A percentile compares a stretch with the other conserved stretches of the same genome.
These are phyloP conservation scores for Asterionellopsis glacialis DNA, from an alignment of 108 stramenopile species.

Conservation along the genomic window DNA sequence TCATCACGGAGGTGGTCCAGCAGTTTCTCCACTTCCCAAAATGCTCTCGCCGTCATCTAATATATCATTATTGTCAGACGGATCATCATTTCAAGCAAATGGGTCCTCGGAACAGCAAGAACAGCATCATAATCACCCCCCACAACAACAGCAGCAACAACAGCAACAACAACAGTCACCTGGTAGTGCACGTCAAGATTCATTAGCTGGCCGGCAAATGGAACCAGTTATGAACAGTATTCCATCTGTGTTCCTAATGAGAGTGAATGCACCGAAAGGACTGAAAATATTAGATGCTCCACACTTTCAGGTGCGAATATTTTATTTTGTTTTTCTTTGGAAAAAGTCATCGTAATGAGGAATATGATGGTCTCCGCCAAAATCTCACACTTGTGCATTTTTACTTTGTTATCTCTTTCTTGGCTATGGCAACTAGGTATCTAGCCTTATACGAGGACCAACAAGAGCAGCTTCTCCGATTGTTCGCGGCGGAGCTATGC, in stretches of 20 bases:
- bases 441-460: constrained; percentile 63
- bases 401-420: background rate
- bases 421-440: constrained; percentile 24
- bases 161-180: too few relatives aligned
- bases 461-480: too few relatives aligned
- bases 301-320: constrained; percentile 69
- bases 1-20: too few relatives aligned
- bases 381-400: too few relatives aligned
- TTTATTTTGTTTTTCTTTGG: too few relatives aligned
- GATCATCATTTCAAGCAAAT: constrained; percentile 12
- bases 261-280: constrained; percentile 70
- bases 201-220: background rate
- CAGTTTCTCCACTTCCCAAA: background rate
- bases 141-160: too few relatives aligned
- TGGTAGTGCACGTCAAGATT: background rate
- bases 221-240: too few relatives aligned
- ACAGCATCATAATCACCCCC: too few relatives aligned
- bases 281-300: constrained; percentile 84
- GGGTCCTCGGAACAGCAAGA: too few relatives aligned
- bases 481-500: too few relatives aligned
- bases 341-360: too few relatives aligned
- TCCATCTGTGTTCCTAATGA: constrained; percentile 60
- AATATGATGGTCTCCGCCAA: too few relatives aligned
- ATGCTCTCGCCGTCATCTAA: constrained; percentile 32
- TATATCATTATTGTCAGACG: constrained; percentile 47